Base-by-base conservation (phyloP, 352 stramenopile genomes). In the Phytophthora palmivora region DNA sequence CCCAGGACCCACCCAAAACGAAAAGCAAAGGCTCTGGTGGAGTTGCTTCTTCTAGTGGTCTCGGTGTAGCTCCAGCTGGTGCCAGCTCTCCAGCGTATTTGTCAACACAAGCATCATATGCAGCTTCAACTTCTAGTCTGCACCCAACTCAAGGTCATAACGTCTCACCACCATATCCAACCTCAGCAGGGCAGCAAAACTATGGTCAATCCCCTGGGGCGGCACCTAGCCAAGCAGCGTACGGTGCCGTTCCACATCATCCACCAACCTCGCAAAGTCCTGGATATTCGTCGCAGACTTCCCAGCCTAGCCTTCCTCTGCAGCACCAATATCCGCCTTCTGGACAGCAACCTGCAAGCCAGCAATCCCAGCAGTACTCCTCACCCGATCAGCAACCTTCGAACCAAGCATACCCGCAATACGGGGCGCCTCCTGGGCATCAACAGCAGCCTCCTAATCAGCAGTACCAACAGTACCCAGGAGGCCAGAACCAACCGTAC, bases 1-100 rank as follows among this genome's bases (percentile, higher is more conserved):
- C 83, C 5, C 79, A 75, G 3, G 81, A 92, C 61, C 16, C 58
- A 26, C 62, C 67, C 0, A 57, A 18, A 57, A 19, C 38, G 15
- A 72, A 72, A 37, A 32, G 18, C 26, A 67, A 69, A 42, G 52
- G 43, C 9, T 14, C 42, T 16, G 38, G 55, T 45, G 59, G 55
- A 44, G 56, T 39, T 14, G 42, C 28, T 39, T 34, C 22, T 59
- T 21, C 51, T 36, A 21, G 15, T 51, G 50, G 34, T 16, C 4
- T 43, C 21, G 24, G 19, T 47, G 33, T 19, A 28, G 39, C 43
- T 14, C 16, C 41, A 21, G 10, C 22, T 32, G 50, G 43, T 16
- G 58, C 41, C 45, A 54, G 6, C 24, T 41, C 44, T 11, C 63
- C 58, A 18, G 28, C 41, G 6, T 63, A 74, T 63, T 18, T 62